Conservation (phyloP, 148 eudicot genomes). For the Tetragonia tetragonoides region DNA sequence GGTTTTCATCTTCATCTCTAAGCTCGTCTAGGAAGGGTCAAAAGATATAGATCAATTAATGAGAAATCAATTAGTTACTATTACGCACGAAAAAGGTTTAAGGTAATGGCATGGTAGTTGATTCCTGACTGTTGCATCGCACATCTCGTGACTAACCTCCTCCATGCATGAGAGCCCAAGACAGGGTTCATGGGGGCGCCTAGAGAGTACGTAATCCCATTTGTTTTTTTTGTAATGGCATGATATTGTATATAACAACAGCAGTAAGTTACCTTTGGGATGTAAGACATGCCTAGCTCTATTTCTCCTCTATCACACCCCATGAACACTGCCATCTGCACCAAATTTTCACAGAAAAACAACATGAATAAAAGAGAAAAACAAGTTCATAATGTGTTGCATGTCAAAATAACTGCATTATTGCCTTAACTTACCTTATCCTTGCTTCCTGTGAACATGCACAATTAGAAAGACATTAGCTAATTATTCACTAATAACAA, state of each 20-base stretch:
- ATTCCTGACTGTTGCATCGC: no score
- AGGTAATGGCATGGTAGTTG: no score
- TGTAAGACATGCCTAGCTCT: slow-evolving; percentile 66
- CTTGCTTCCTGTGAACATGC: slow-evolving; percentile 68
- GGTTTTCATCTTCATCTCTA: slow-evolving; percentile 52
- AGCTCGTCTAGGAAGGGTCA: slow-evolving; percentile 35
- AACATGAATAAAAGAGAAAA: not conserved
- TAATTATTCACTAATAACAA: not conserved
- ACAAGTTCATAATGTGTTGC: not conserved
- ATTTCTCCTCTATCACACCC: slow-evolving; percentile 78
- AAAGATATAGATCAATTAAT: not conserved
- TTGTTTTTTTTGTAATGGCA: no score
- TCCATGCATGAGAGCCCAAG: no score
- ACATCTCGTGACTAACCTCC: no score
- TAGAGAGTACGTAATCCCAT: no score
- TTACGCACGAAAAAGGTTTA: no score
- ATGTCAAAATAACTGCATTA: not conserved
- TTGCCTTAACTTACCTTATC: slow-evolving; percentile 55
- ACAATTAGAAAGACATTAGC: slow-evolving; percentile 11
- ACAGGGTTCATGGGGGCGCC: no score
- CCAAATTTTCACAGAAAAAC: not conserved
- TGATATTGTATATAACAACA: no score
- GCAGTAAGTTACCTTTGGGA: slow-evolving; percentile 42
- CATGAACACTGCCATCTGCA: slow-evolving; percentile 65
- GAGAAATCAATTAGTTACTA: not conserved